Percentiles rank a stretch among this genome's conserved stretches.
phyloP scores from a whole-genome alignment of 2,329 filamentous ascomycete species.

The Calonectria pseudoturangicola region DNA sequence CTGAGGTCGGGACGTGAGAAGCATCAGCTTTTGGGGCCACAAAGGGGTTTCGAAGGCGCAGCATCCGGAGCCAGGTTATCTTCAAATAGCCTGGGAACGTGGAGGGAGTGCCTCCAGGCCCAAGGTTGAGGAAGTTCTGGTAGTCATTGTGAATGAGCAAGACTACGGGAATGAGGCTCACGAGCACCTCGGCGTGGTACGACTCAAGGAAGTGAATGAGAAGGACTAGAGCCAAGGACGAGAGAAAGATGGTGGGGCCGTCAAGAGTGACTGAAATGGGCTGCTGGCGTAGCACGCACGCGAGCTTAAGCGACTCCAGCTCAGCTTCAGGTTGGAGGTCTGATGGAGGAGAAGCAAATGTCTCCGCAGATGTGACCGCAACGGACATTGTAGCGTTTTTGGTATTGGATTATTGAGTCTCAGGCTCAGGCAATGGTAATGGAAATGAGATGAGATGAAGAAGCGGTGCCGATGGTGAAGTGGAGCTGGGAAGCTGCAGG shows the following conservation, averaged over 20 bases:
- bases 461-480: neutral
- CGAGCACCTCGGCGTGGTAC: conserved; percentile 68
- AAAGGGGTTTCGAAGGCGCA: conserved; percentile 83
- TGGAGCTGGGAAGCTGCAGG: neutral
- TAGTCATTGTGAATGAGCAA: conserved; percentile 82
- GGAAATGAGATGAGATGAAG: neutral
- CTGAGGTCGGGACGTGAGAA: conserved; percentile 70
- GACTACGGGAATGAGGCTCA: conserved; percentile 68
- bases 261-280: conserved; percentile 73
- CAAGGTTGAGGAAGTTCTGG: conserved; percentile 83
- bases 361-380: conserved; percentile 54
- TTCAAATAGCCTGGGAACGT: conserved; percentile 83
- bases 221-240: conserved; percentile 67
- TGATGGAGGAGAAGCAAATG: conserved; percentile 48
- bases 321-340: conserved; percentile 49
- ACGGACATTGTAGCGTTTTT: conserved; percentile 50
- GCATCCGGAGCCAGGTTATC: conserved; percentile 82
- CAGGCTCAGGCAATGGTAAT: neutral
- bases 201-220: conserved; percentile 72
- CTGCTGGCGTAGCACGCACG: conserved; percentile 62
- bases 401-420: neutral
- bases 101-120: conserved; percentile 86
- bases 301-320: conserved; percentile 47
- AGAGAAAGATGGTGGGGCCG: conserved; percentile 67
- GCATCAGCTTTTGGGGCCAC: conserved; percentile 72